Evolutionary conservation across 139 green algal species (phyloP).

Genomic region (Picochlorum sp.): DNA sequence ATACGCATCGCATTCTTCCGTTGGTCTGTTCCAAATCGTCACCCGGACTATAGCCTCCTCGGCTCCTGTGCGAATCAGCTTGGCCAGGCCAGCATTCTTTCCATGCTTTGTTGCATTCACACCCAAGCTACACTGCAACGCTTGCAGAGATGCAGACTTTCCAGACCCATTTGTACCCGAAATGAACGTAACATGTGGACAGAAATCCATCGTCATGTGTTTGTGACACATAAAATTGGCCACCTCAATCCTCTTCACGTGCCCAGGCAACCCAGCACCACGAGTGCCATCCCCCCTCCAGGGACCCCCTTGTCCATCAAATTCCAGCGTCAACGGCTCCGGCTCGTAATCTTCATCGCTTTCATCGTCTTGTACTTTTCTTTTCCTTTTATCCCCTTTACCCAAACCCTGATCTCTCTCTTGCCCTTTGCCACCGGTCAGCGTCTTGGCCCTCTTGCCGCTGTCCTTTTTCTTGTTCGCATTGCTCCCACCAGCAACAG

Average conservation of each 20-base stretch:
- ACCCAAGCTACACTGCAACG: slow-evolving; percentile 61
- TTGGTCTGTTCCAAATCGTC: slow-evolving; percentile 54
- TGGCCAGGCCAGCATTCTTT: slow-evolving; percentile 10
- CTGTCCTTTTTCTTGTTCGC: too few species aligned
- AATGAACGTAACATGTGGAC: slow-evolving; percentile 13
- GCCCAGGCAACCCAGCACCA: slow-evolving; percentile 8
- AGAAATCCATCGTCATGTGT: slow-evolving; percentile 16
- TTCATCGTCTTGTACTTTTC: neutral
- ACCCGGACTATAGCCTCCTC: slow-evolving; percentile 28
- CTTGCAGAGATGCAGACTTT: slow-evolving; percentile 14
- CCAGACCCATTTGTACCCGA: slow-evolving; percentile 14
- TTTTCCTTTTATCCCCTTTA: neutral
- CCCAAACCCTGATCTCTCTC: neutral
- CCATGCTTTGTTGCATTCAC: slow-evolving; percentile 42
- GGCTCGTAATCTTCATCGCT: neutral
- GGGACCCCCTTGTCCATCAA: neutral
- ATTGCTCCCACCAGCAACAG: too few species aligned
- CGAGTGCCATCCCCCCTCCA: slow-evolving; percentile 7
- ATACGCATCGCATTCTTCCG: slow-evolving; percentile 42
- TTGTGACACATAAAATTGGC: slow-evolving; percentile 23
- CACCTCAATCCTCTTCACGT: slow-evolving; percentile 21
- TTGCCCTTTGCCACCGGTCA: too few species aligned
- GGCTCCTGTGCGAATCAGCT: slow-evolving; percentile 15
- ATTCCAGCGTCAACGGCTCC: neutral
- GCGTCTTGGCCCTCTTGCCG: too few species aligned